phyloP scores from a whole-genome alignment of 2,329 filamentous ascomycete species.

The Paecilomyces dactylethromorphus region DNA sequence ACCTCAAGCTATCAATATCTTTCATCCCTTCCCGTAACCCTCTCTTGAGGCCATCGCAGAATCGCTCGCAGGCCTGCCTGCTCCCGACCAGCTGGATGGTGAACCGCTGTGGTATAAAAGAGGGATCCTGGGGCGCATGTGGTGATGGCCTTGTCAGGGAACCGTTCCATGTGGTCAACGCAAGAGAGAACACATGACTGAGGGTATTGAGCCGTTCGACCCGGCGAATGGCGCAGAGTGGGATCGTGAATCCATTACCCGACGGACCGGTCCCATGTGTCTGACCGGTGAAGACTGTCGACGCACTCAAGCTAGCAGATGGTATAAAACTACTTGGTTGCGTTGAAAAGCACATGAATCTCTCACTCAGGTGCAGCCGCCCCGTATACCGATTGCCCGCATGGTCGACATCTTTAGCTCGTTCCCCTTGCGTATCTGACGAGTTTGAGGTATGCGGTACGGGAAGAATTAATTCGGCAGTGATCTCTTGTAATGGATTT shows the following conservation, averaged over 20 bases:
- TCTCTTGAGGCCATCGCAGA: slow-evolving; percentile 92
- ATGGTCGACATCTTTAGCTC: slow-evolving; percentile 49
- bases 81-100: slow-evolving; percentile 87
- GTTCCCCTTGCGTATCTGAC: slow-evolving; percentile 54
- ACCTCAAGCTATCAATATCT: slow-evolving; percentile 76
- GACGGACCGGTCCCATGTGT: slow-evolving; percentile 88
- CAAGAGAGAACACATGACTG: slow-evolving; percentile 84
- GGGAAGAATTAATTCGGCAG: slow-evolving; percentile 85
- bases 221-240: slow-evolving; percentile 80
- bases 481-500: slow-evolving; percentile 92
- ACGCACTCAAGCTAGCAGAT: slow-evolving; percentile 70
- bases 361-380: slow-evolving; percentile 87
- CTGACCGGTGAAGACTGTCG: slow-evolving; percentile 81
- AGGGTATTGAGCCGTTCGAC: slow-evolving; percentile 92
- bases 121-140: slow-evolving; percentile 39
- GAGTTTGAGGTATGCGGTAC: slow-evolving; percentile 52
- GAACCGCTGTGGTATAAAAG: slow-evolving; percentile 72
- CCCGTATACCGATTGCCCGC: slow-evolving; percentile 81
- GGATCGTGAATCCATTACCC: slow-evolving; percentile 92
- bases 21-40: slow-evolving; percentile 81
- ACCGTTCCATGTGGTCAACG: slow-evolving; percentile 90
- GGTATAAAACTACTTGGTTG: slow-evolving; percentile 80
- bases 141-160: slow-evolving; percentile 48
- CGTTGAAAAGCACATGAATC: slow-evolving; percentile 94
- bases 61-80: slow-evolving; percentile 82